phyloP scores from a whole-genome alignment of 768 basidiomycete genomes.

The Neoboletus magnificus region DNA sequence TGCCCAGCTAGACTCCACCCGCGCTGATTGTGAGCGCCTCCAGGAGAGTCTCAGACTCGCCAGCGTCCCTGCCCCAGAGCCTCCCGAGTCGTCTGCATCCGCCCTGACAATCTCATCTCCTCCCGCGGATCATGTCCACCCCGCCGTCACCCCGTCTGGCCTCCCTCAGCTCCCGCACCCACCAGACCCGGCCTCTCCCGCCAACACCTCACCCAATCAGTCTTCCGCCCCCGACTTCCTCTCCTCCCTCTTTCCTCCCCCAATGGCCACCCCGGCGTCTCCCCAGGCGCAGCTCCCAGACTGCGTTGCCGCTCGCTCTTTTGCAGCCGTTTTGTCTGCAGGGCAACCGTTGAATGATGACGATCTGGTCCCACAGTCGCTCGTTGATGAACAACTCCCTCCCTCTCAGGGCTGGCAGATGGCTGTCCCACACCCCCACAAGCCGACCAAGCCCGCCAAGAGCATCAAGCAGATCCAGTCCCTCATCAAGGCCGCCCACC shows the following conservation, averaged over 20 bases:
- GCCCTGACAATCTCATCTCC: constrained; percentile 7
- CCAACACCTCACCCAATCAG: constrained; percentile 9
- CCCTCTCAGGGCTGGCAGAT: constrained; percentile 25
- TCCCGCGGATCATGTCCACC: neutral
- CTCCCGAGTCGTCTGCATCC: neutral
- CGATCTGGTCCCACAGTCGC: constrained; percentile 20
- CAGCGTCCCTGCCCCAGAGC: neutral
- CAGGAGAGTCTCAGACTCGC: constrained; percentile 21
- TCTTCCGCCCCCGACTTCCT: constrained; percentile 16
- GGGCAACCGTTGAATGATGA: constrained; percentile 28
- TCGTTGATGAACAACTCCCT: constrained; percentile 20
- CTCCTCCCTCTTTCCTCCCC: constrained; percentile 20
- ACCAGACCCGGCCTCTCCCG: neutral
- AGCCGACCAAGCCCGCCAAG: constrained; percentile 29
- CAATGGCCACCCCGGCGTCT: constrained; percentile 32
- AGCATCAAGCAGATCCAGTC: constrained; percentile 41
- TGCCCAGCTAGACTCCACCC: constrained; percentile 32
- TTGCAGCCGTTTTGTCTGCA: constrained; percentile 31
- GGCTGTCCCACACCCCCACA: constrained; percentile 9
- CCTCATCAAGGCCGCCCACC: constrained; percentile 42
- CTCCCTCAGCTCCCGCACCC: neutral
- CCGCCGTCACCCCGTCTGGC: constrained; percentile 1
- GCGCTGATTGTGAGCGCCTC: constrained; percentile 33
- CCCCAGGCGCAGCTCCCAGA: constrained; percentile 34
- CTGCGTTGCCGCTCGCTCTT: constrained; percentile 34